phyloP scores from a whole-genome alignment of 257 asterid genomes.

The Solanum ossicruentum region DNA sequence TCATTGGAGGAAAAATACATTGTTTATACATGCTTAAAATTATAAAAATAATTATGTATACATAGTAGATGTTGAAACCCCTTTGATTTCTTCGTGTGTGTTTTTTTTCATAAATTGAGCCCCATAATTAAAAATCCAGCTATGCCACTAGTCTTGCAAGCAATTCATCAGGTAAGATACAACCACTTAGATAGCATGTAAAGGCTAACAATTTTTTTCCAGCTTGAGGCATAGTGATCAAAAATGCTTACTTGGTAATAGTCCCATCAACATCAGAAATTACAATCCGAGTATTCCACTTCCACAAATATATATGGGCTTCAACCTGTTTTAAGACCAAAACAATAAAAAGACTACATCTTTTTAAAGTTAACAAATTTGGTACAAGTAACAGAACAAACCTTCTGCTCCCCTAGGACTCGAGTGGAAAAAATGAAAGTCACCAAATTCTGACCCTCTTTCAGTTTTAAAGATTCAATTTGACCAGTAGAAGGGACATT shows the following conservation, averaged over 20 bases:
- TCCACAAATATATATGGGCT: slow-evolving; percentile 99
- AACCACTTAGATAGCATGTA: not conserved
- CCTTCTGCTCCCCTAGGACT: slow-evolving; percentile 94
- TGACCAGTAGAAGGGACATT: slow-evolving; percentile 91
- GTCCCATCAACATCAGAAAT: slow-evolving; percentile 99
- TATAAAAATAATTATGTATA: not conserved
- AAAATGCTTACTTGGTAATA: slow-evolving; percentile 70
- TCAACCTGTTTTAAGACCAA: slow-evolving; percentile 55
- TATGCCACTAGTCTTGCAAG: not conserved
- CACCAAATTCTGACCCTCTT: slow-evolving; percentile 94
- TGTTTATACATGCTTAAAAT: not conserved
- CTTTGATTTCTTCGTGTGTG: not conserved
- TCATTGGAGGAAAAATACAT: not conserved
- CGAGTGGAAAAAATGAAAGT: slow-evolving; percentile 72
- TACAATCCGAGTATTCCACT: slow-evolving; percentile 93
- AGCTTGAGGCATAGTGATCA: not conserved
- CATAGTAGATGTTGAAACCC: not conserved
- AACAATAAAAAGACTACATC: not conserved
- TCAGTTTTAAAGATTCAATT: slow-evolving; percentile 75
- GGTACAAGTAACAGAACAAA: slow-evolving; percentile 7
- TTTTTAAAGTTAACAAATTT: not conserved
- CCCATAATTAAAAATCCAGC: not conserved
- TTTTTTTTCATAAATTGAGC: not conserved
- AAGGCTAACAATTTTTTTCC: not conserved
- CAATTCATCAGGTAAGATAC: not conserved